phyloP scores from a whole-genome alignment of 306 rosid species.

The Pterocarpus macrocarpus region DNA sequence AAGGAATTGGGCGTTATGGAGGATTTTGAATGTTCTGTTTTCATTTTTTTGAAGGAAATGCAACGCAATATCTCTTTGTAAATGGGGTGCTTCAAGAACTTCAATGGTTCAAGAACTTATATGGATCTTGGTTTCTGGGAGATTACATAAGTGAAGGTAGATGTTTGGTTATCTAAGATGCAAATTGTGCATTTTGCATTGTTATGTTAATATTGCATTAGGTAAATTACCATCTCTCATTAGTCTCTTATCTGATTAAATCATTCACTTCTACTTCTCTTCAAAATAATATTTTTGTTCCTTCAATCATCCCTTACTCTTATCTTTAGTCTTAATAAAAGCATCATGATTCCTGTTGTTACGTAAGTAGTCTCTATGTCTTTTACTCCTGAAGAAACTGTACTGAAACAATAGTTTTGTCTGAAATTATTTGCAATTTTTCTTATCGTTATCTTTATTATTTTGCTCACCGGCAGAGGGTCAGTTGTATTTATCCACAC shows the following conservation, averaged over 20 bases:
- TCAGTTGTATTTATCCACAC: conserved; percentile 78
- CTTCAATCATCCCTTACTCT: conserved; percentile 2
- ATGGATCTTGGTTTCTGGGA: conserved; percentile 95
- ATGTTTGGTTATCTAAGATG: conserved; percentile 35
- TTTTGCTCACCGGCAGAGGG: conserved; percentile 68
- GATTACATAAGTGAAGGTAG: conserved; percentile 82
- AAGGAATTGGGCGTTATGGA: conserved; percentile 30
- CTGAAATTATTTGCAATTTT: not conserved
- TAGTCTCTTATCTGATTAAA: conserved; percentile 7
- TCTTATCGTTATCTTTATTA: conserved; percentile 6
- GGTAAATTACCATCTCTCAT: not conserved
- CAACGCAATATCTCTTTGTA: conserved; percentile 68
- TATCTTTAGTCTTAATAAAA: conserved; percentile 29
- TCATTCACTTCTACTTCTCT: conserved; percentile 4
- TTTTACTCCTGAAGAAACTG: conserved; percentile 7
- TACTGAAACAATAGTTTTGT: conserved; percentile 14
- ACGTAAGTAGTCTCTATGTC: conserved; percentile 6
- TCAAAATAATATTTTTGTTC: not conserved
- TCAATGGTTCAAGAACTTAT: conserved; percentile 86
- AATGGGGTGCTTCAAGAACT: conserved; percentile 83
- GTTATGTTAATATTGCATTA: conserved; percentile 20
- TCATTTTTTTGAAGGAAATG: conserved; percentile 63
- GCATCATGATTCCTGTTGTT: conserved; percentile 31
- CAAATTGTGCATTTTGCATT: conserved; percentile 8
- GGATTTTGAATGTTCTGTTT: conserved; percentile 27